Evolutionary conservation across 1,284 basidiomycete species (phyloP), one percentile per base, ranked within the genome.

Genomic region (Ganoderma sp.): DNA sequence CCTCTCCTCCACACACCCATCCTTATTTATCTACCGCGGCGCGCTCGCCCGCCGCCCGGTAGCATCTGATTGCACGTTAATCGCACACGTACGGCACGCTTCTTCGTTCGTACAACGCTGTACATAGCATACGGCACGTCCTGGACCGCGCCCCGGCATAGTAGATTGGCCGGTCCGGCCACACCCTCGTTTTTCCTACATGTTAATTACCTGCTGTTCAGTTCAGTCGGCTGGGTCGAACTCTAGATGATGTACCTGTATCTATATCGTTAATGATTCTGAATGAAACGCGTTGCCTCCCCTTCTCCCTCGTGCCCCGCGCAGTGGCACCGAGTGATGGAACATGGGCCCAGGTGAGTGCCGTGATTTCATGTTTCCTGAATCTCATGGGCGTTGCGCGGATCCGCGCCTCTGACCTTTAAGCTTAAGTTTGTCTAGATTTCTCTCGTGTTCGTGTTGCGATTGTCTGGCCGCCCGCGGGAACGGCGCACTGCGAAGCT

Each of bases 151-250:
- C 56, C 57, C 37, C 60, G 9, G 25, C 10, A 39, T 39, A 57
- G 56, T 57, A 57, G 37, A 45, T 54, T 67, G 67, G 70, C 69
- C 54, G 65, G 67, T 66, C 67, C 66, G 61, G 68, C 65, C 66
- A n/a, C 71, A 72, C 71, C 32, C 71, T 72, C 71, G 60, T 72
- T 72, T 58, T 72, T 72, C n/a, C 39, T 22, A 60, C 66, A 41
- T 63, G 48, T 67, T 67, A 67, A 67, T 25, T 14, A 28, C 25
- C 28, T 32, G 34, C 28, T 32, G 58, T 59, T 59, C 58, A 42
- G 37, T 39, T 41, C 50, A 58, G 61, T 67, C 66, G 66, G 63
- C 66, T 67, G 66, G 66, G 66, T 67, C 66, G 66, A 67, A 67
- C 63, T 52, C 50, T 59, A 60, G 63, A 48, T 67, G 66, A 32